A percentile compares a stretch with the other conserved stretches of the same genome.
phyloP scores from a whole-genome alignment of 805 yeast species.

The Candida montana region DNA sequence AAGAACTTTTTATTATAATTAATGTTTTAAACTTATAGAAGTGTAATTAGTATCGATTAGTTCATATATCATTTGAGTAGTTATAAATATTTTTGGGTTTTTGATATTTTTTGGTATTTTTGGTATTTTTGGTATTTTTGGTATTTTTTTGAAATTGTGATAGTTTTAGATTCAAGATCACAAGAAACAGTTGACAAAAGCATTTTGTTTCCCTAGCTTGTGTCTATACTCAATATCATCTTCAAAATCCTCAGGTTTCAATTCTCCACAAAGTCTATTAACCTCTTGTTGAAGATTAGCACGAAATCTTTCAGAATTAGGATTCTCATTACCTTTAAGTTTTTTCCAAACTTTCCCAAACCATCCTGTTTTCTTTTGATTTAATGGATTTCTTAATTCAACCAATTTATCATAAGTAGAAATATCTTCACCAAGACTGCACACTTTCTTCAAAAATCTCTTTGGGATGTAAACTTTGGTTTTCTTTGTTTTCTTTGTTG shows the following conservation, averaged over 20 bases:
- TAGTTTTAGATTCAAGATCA: too few species aligned
- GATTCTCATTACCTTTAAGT: background rate
- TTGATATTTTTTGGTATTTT: too few species aligned
- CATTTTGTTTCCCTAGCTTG: slow-evolving; percentile 1
- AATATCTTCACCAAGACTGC: background rate
- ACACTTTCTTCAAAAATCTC: slow-evolving; percentile 1
- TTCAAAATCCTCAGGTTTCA: slow-evolving; percentile 1
- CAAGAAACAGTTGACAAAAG: slow-evolving; percentile 3
- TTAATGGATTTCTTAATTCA: background rate
- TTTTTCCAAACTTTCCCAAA: background rate
- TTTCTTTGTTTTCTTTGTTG: background rate
- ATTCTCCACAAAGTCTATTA: background rate
- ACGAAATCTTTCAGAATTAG: too few species aligned
- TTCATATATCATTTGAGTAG: too few species aligned
- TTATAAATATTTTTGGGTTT: too few species aligned
- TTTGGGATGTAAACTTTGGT: background rate
- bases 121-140: too few species aligned
- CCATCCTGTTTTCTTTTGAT: background rate
- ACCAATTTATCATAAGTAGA: background rate
- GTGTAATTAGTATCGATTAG: too few species aligned
- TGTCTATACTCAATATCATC: slow-evolving; percentile 1
- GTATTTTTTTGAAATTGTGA: too few species aligned
- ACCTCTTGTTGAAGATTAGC: background rate
- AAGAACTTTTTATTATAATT: too few species aligned
- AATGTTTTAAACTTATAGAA: too few species aligned